Percentiles rank a stretch among this genome's conserved stretches.
Conservation (phyloP, 805 yeast genomes). For the Jamesozyma lodderae region DNA sequence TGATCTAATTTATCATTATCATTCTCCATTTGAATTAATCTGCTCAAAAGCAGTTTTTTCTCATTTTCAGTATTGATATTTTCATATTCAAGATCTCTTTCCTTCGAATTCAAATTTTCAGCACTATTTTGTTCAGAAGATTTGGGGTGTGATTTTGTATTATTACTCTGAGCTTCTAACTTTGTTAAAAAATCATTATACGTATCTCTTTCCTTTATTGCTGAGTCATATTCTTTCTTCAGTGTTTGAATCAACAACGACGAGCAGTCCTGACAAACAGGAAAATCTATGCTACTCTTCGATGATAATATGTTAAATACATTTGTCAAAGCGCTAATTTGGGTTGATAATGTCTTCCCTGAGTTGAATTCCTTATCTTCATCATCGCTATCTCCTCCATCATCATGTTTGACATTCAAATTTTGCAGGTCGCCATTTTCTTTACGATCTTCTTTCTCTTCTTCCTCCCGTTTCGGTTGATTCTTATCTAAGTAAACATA, state of each 20-base stretch:
- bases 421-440: background rate
- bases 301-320: constrained; percentile 65
- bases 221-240: constrained; percentile 60
- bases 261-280: constrained; percentile 84
- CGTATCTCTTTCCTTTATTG: constrained; percentile 67
- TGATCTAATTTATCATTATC: constrained; percentile 37
- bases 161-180: constrained; percentile 41
- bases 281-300: constrained; percentile 72
- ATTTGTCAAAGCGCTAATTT: constrained; percentile 46
- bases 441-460: constrained; percentile 8
- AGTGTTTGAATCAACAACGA: constrained; percentile 53
- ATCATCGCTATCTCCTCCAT: constrained; percentile 6
- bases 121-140: no score
- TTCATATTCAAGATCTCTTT: constrained; percentile 23
- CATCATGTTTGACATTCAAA: constrained; percentile 7
- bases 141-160: background rate
- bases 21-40: constrained; percentile 5
- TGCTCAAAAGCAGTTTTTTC: constrained; percentile 11
- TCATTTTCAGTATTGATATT: constrained; percentile 24
- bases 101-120: no score
- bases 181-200: constrained; percentile 67
- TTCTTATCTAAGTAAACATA: constrained; percentile 20
- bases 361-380: constrained; percentile 22
- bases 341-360: constrained; percentile 34
- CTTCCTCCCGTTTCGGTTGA: constrained; percentile 8